A percentile compares a stretch with the other conserved stretches of the same genome.
Evolutionary conservation across 805 yeast species (phyloP).

Genomic region (Kazachstania africana): DNA sequence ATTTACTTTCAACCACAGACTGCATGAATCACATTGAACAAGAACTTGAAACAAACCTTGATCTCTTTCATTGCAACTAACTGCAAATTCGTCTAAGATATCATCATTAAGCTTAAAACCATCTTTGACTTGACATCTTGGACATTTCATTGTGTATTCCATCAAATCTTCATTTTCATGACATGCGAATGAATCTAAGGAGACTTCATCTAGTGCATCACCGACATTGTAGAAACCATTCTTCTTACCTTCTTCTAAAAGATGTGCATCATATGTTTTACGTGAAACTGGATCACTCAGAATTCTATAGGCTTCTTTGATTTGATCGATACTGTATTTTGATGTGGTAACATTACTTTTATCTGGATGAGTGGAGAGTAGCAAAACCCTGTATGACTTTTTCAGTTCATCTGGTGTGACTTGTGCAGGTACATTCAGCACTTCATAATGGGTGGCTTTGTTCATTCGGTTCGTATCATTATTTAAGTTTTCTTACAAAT

Average conservation of each 20-base stretch:
- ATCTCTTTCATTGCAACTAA: slow-evolving; percentile 18
- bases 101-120: slow-evolving; percentile 53
- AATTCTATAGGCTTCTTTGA: slow-evolving; percentile 55
- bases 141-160: slow-evolving; percentile 42
- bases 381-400: slow-evolving; percentile 48
- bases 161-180: slow-evolving; percentile 23
- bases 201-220: slow-evolving; percentile 58
- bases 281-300: slow-evolving; percentile 34
- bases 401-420: slow-evolving; percentile 36
- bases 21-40: slow-evolving; percentile 74
- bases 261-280: slow-evolving; percentile 39
- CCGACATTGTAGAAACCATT: slow-evolving; percentile 34
- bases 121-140: slow-evolving; percentile 42
- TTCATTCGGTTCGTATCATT: no score
- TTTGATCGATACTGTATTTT: slow-evolving; percentile 19
- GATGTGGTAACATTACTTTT: slow-evolving; percentile 27
- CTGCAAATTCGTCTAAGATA: slow-evolving; percentile 45
- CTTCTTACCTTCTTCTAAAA: slow-evolving; percentile 26
- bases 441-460: slow-evolving; percentile 47
- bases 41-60: slow-evolving; percentile 49
- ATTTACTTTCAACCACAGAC: slow-evolving; percentile 72
- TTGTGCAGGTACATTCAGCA: slow-evolving; percentile 39
- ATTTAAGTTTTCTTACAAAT: no score
- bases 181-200: slow-evolving; percentile 59
- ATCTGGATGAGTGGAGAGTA: slow-evolving; percentile 72